Percentiles rank a stretch among this genome's conserved stretches.
Evolutionary conservation across 176 grass and related monocot genomes (phyloP).

Genomic region (Cenchrus fungigraminus): DNA sequence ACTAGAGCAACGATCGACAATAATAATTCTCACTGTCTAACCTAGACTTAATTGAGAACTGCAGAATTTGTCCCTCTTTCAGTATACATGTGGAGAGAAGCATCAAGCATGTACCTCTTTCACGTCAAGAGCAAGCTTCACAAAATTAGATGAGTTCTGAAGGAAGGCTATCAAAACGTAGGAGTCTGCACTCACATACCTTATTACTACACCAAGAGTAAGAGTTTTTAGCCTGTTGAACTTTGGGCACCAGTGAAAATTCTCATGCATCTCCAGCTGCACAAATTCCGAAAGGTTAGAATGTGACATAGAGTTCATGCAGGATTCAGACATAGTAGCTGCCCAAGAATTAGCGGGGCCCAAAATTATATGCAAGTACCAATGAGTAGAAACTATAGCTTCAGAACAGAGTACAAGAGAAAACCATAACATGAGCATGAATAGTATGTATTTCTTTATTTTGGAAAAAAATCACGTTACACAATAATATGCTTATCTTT

Average conservation of each 20-base stretch:
- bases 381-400: background rate
- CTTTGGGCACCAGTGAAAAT: background rate
- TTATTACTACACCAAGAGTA: background rate
- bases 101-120: no score
- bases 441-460: background rate
- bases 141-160: conserved; percentile 7
- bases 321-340: background rate
- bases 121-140: no score
- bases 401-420: background rate
- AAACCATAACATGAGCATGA: background rate
- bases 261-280: background rate
- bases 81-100: no score
- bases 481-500: background rate
- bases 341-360: background rate
- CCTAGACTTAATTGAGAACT: no score
- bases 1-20: no score
- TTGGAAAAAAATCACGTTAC: background rate
- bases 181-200: background rate
- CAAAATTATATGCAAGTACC: background rate
- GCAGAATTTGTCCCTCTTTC: no score
- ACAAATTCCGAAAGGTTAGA: background rate
- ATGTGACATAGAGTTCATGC: background rate
- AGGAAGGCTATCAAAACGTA: conserved; percentile 25
- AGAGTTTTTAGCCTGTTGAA: conserved; percentile 6
- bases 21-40: no score